A percentile compares a stretch with the other conserved stretches of the same genome.
Conservation (phyloP, 257 asterid genomes). For the Linaria vulgaris region DNA sequence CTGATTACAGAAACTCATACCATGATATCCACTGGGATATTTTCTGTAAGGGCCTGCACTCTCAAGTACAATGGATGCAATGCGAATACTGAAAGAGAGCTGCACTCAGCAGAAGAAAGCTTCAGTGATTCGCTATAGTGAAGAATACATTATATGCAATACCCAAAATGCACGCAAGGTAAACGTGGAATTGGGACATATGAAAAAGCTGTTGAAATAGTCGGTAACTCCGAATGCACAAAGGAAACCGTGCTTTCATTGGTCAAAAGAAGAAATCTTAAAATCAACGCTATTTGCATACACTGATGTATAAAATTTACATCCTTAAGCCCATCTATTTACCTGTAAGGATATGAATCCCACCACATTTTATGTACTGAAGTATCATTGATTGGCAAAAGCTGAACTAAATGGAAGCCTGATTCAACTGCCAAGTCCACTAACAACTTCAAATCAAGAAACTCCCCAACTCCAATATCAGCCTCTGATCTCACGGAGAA, state of each 20-base stretch:
- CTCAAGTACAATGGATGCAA: conserved; percentile 95
- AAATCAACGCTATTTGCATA: not conserved
- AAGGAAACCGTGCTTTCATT: not conserved
- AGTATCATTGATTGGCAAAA: conserved; percentile 92
- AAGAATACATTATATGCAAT: not conserved
- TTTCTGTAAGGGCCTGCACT: conserved; percentile 74
- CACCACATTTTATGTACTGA: conserved; percentile 99
- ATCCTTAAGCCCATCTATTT: conserved; percentile 14
- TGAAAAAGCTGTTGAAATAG: too few relatives aligned
- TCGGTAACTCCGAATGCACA: not conserved
- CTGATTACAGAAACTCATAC: conserved; percentile 35
- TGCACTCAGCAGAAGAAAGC: conserved; percentile 38
- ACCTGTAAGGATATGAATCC: conserved; percentile 99
- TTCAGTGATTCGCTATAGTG: not conserved
- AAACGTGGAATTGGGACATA: not conserved
- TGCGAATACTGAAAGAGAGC: conserved; percentile 98
- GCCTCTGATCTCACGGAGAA: conserved; percentile 89
- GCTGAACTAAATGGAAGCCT: conserved; percentile 95
- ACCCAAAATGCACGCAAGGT: not conserved
- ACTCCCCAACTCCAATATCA: conserved; percentile 94
- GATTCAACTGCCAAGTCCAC: conserved; percentile 91
- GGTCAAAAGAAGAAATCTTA: conserved; percentile 6
- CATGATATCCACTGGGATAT: conserved; percentile 66
- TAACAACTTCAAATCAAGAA: conserved; percentile 89
- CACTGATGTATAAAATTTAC: not conserved